Conservation (phyloP, 2,329 filamentous ascomycete species). For the Monosporascus ibericus region DNA sequence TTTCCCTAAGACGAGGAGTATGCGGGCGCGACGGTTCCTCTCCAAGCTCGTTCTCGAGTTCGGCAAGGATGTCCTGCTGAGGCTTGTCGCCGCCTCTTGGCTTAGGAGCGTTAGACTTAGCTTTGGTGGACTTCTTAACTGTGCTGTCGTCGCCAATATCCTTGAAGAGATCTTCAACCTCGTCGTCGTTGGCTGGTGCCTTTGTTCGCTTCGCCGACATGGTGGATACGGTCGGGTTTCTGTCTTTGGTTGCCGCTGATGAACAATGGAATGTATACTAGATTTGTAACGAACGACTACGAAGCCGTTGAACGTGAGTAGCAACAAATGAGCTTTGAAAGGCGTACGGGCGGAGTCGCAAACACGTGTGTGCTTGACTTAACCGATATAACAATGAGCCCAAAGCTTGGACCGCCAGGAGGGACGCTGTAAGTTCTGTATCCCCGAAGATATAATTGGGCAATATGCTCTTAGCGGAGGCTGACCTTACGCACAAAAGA, state of each 20-base stretch:
- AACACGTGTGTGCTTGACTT: too few species aligned
- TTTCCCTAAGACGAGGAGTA: constrained; percentile 67
- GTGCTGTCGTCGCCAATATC: constrained; percentile 50
- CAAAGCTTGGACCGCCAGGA: too few species aligned
- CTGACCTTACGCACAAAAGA: too few species aligned
- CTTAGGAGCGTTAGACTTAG: constrained; percentile 44
- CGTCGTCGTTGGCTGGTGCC: constrained; percentile 55
- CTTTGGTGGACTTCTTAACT: constrained; percentile 44
- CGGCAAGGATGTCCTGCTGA: constrained; percentile 75
- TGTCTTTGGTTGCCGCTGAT: not conserved
- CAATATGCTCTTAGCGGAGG: too few species aligned
- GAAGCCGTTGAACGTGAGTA: not conserved
- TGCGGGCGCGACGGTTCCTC: constrained; percentile 71
- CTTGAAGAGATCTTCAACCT: constrained; percentile 60
- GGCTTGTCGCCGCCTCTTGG: constrained; percentile 27
- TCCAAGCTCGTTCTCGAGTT: constrained; percentile 73
- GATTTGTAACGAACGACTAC: not conserved
- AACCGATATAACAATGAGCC: too few species aligned
- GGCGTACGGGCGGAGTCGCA: too few species aligned
- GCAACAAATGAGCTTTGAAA: not conserved
- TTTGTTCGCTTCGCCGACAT: constrained; percentile 60
- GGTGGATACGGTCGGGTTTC: constrained; percentile 12
- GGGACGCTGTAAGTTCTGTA: too few species aligned
- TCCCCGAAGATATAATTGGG: too few species aligned
- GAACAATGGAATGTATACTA: not conserved